phyloP scores from a whole-genome alignment of 2,329 filamentous ascomycete species.

The Ophiocordyceps unilateralis region DNA sequence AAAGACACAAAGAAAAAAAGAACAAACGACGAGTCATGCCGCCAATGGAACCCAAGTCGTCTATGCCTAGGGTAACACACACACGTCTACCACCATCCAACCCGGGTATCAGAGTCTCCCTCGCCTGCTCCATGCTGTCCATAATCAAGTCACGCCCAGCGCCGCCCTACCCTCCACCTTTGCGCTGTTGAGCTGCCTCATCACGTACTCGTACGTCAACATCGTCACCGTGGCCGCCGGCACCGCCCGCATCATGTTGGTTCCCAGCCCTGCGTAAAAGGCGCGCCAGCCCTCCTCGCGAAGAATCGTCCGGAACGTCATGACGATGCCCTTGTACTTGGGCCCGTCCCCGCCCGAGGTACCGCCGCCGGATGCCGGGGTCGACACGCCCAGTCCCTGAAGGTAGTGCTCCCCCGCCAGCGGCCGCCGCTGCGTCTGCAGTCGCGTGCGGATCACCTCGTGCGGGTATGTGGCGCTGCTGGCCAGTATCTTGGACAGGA shows the following conservation, averaged over 20 bases:
- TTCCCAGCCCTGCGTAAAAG: constrained; percentile 94
- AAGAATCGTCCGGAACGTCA: constrained; percentile 71
- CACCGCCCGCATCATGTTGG: constrained; percentile 91
- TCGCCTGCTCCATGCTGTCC: constrained; percentile 2
- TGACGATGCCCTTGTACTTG: constrained; percentile 63
- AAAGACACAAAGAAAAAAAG: background rate
- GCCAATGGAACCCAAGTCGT: constrained; percentile 6
- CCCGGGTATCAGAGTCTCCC: constrained; percentile 20
- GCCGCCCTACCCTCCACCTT: constrained; percentile 21
- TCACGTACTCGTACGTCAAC: constrained; percentile 80
- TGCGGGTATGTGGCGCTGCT: constrained; percentile 95
- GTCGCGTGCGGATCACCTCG: constrained; percentile 80
- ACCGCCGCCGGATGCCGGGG: constrained; percentile 8
- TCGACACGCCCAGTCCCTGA: constrained; percentile 30
- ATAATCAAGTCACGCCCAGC: constrained; percentile 1
- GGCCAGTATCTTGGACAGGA: constrained; percentile 85
- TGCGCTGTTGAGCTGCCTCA: constrained; percentile 31
- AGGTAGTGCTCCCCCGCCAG: constrained; percentile 35
- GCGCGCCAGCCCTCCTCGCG: constrained; percentile 87
- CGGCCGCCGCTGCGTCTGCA: constrained; percentile 82
- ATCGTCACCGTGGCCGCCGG: constrained; percentile 94
- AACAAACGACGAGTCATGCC: background rate
- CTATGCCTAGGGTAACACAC: constrained; percentile 11
- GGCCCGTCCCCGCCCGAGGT: constrained; percentile 12
- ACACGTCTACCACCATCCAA: constrained; percentile 5